Conservation (phyloP, 1,284 basidiomycete genomes). For the Ceratobasidium sp. region DNA sequence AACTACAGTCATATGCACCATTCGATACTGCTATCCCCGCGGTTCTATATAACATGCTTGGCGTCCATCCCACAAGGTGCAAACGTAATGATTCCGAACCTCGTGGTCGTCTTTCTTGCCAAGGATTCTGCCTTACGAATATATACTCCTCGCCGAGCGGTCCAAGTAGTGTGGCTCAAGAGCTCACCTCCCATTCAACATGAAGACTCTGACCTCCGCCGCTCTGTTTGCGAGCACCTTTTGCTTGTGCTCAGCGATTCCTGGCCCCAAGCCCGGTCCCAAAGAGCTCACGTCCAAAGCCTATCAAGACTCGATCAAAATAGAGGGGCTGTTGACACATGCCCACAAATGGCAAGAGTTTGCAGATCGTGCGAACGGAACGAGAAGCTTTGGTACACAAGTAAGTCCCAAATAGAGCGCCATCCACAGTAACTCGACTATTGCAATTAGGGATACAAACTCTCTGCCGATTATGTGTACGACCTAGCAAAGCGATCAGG, state of each 20-base stretch:
- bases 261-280: neutral
- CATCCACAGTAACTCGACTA: neutral
- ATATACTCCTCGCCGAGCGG: neutral
- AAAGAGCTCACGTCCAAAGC: constrained; percentile 28
- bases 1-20: too few relatives aligned
- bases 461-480: constrained; percentile 31
- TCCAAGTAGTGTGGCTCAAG: neutral
- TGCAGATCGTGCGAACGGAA: constrained; percentile 28
- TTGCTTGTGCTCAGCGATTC: constrained; percentile 3
- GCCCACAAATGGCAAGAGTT: constrained; percentile 28
- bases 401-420: neutral
- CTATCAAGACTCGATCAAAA: constrained; percentile 13
- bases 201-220: neutral
- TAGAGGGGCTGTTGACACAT: constrained; percentile 21
- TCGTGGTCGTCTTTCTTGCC: constrained; percentile 4
- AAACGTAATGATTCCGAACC: neutral
- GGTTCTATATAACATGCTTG: neutral
- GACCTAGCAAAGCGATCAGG: constrained; percentile 12
- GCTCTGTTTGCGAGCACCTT: neutral
- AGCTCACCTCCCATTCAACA: neutral
- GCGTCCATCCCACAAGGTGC: neutral
- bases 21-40: too few relatives aligned
- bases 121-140: too few relatives aligned
- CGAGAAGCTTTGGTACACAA: constrained; percentile 21
- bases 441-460: constrained; percentile 4